Conservation (phyloP, 2,329 filamentous ascomycete species). For the Lanzia echinophila region DNA sequence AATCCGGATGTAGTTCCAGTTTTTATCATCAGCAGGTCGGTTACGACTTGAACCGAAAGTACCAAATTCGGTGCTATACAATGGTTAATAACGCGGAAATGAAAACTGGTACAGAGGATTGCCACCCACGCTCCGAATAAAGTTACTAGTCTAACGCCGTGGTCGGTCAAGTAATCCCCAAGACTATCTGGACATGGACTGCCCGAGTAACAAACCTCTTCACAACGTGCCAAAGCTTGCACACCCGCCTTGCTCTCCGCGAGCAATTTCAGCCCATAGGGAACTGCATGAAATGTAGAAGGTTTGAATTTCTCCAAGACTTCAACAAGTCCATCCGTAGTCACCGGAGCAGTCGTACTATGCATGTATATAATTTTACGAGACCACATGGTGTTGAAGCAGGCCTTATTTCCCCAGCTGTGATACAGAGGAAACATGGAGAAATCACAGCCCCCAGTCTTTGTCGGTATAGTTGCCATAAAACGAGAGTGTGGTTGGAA, state of each 20-base stretch:
- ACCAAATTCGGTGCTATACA: constrained; percentile 49
- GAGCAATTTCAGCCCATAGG: constrained; percentile 56
- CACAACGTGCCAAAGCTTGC: constrained; percentile 37
- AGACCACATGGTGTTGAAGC: constrained; percentile 45
- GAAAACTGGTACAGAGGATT: neutral
- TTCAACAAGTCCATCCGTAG: constrained; percentile 38
- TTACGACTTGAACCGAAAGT: constrained; percentile 40
- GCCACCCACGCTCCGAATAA: constrained; percentile 41
- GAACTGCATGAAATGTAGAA: constrained; percentile 33
- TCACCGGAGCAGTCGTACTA: constrained; percentile 48
- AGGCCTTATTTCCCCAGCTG: constrained; percentile 48
- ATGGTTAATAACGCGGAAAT: neutral
- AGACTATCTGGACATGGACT: constrained; percentile 53
- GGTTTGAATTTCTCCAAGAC: constrained; percentile 38
- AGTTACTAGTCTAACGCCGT: constrained; percentile 46
- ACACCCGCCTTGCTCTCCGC: constrained; percentile 51
- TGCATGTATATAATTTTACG: constrained; percentile 45
- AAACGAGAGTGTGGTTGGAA: constrained; percentile 46
- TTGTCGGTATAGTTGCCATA: constrained; percentile 34
- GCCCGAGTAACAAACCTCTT: constrained; percentile 49
- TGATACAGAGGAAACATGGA: constrained; percentile 52
- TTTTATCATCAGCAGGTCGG: constrained; percentile 41
- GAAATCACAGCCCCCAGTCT: constrained; percentile 39
- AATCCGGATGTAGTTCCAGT: constrained; percentile 52
- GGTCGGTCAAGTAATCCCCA: constrained; percentile 44